These are phyloP conservation scores for Coemansia sp. DNA, from an alignment of 192 early-diverging fungal genomes.

Conservation along the genomic window DNA sequence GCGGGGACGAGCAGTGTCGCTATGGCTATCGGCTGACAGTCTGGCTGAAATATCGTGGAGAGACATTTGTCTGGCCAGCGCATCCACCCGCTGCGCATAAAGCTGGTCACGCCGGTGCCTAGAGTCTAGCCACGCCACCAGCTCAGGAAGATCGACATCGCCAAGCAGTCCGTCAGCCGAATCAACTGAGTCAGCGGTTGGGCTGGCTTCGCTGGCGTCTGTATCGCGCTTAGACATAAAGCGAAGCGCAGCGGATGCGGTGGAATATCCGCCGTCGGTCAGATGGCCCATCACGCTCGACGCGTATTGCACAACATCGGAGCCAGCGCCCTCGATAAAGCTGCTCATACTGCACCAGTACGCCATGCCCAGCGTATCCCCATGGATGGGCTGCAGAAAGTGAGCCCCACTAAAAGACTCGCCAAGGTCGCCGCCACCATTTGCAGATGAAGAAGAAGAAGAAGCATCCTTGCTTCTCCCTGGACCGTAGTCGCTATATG, in stretches of 20 bases:
- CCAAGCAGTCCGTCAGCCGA: not conserved
- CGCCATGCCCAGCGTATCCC: constrained; percentile 44
- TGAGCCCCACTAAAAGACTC: too few relatives aligned
- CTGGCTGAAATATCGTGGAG: constrained; percentile 34
- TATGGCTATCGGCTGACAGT: constrained; percentile 8
- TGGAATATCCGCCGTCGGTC: constrained; percentile 25
- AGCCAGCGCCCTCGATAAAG: constrained; percentile 47
- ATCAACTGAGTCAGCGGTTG: not conserved
- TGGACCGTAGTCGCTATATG: constrained; percentile 33
- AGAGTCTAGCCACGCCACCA: constrained; percentile 37
- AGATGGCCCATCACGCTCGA: constrained; percentile 41
- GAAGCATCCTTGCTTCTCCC: not conserved
- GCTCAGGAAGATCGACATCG: constrained; percentile 12
- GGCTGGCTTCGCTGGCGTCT: not conserved
- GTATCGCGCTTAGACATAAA: not conserved
- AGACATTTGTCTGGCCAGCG: constrained; percentile 22
- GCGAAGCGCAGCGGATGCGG: constrained; percentile 22
- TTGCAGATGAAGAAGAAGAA: too few relatives aligned
- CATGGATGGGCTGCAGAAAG: constrained; percentile 27
- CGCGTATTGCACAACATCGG: constrained; percentile 24
- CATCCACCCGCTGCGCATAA: constrained; percentile 24
- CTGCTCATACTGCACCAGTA: constrained; percentile 53
- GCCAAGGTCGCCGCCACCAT: too few relatives aligned
- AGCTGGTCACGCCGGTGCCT: constrained; percentile 31
- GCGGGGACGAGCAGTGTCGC: not conserved